Evolutionary conservation across 2,329 filamentous ascomycete species (phyloP), one percentile per base, ranked within the genome.

Genomic region (Aureobasidium sp.): DNA sequence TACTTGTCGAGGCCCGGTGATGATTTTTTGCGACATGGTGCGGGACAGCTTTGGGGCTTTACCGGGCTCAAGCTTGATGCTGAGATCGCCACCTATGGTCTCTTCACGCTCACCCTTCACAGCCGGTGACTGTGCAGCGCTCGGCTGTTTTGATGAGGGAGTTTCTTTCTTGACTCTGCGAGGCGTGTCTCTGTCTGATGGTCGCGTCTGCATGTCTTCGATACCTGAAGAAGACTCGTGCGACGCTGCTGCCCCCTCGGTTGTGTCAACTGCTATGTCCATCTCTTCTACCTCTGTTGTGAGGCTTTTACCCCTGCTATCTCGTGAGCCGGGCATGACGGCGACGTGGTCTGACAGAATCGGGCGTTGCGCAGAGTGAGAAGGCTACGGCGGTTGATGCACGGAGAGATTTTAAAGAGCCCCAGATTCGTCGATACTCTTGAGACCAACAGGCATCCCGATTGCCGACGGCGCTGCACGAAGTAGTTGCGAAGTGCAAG

Each of bases 21-120:
- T 75, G 55, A 86, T 74, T 74, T 90, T 96, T 67, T 89, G 85
- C 24, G 89, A 88, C 41, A 84, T 78, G 71, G 88, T 90, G 69
- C 91, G 87, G 67, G 87, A 82, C 63, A 89, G 78, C 75, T 90
- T 94, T 50, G 87, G 84, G 44, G 84, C 82, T 70, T 88, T 85
- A 26, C 84, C 83, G 29, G 83, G 82, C 73, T 87, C 84, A 70
- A 83, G 76, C 72, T 86, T 87, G 69, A 87, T 72, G 56, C 79
- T 82, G 63, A 87, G 83, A 64, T 84, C 83, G 66, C 82, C 84
- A 63, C 82, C 81, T 57, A 87, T 75, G 44, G 78, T 78, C 68
- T 84, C 81, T 70, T 84, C 80, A 39, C 77, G 69, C 62, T 79
- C 75, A 61, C 70, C 71, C 57, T 73, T 74, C 57, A 69, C 65